phyloP scores from a whole-genome alignment of 768 basidiomycete species.

The Mycena olivaceomarginata region DNA sequence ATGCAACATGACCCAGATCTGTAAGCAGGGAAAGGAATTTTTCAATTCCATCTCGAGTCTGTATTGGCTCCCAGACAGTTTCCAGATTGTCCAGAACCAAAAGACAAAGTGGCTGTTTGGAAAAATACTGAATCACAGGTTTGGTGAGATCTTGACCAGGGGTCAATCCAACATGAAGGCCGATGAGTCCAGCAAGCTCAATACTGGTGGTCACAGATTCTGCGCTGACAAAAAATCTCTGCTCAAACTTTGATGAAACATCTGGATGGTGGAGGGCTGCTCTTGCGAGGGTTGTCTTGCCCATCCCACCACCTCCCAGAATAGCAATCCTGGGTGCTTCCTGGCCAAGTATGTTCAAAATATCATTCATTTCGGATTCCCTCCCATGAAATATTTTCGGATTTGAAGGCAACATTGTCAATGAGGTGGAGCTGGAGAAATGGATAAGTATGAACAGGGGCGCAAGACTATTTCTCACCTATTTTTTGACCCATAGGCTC shows the following conservation, averaged over 20 bases:
- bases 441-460: not conserved
- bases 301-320: not conserved
- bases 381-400: not conserved
- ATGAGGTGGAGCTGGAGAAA: not conserved
- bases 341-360: not conserved
- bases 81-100: constrained; percentile 2
- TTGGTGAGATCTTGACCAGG: not conserved
- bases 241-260: not conserved
- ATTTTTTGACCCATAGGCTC: not conserved
- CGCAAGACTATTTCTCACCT: not conserved
- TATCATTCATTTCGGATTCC: not conserved
- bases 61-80: not conserved
- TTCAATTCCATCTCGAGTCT: not conserved
- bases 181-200: not conserved
- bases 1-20: not conserved
- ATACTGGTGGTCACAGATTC: not conserved
- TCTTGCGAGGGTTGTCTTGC: not conserved
- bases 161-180: not conserved
- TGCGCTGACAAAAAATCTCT: not conserved
- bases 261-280: not conserved
- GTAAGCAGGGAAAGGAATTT: not conserved
- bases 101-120: not conserved
- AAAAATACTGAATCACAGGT: not conserved
- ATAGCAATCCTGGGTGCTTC: not conserved
- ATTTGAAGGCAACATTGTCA: not conserved